Percentiles rank a stretch among this genome's conserved stretches.
These are phyloP conservation scores for Ogataea trehalophila DNA, from an alignment of 805 yeast genomes.

Conservation along the genomic window DNA sequence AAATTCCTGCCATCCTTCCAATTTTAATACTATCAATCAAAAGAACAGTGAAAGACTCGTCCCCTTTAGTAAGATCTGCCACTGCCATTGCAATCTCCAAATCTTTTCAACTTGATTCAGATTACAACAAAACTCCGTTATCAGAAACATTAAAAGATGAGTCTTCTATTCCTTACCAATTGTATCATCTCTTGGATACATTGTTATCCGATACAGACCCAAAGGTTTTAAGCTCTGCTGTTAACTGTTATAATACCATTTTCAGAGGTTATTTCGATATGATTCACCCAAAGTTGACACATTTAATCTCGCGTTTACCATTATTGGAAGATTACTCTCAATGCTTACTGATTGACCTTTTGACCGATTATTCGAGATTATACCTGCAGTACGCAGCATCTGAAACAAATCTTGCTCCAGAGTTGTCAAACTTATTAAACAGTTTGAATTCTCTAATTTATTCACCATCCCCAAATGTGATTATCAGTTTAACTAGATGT, in stretches of 20 bases:
- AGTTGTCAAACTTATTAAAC: constrained; percentile 49
- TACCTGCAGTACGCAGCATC: constrained; percentile 51
- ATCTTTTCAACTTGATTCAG: constrained; percentile 34
- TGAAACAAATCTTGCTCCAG: constrained; percentile 41
- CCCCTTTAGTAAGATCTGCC: constrained; percentile 74
- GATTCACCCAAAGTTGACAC: constrained; percentile 66
- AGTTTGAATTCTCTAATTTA: constrained; percentile 43
- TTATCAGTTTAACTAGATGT: constrained; percentile 56
- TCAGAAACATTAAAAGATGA: constrained; percentile 17
- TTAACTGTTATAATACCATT: constrained; percentile 50
- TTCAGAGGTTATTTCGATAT: constrained; percentile 56
- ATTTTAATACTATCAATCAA: constrained; percentile 71
- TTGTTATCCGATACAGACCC: constrained; percentile 64
- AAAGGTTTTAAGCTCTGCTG: constrained; percentile 64
- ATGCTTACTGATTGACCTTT: constrained; percentile 48
- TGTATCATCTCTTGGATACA: constrained; percentile 43
- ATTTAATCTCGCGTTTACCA: constrained; percentile 31
- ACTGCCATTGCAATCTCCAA: constrained; percentile 74
- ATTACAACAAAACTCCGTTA: constrained; percentile 16
- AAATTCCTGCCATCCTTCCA: constrained; percentile 75
- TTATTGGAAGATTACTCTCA: constrained; percentile 76
- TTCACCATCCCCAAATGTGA: constrained; percentile 54
- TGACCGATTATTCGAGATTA: constrained; percentile 60
- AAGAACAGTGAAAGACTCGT: constrained; percentile 61
- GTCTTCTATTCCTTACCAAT: constrained; percentile 41